Percentiles rank a stretch among this genome's conserved stretches.
These are phyloP conservation scores for Rhypophila decipiens DNA, from an alignment of 495 filamentous ascomycete species.

Conservation along the genomic window DNA sequence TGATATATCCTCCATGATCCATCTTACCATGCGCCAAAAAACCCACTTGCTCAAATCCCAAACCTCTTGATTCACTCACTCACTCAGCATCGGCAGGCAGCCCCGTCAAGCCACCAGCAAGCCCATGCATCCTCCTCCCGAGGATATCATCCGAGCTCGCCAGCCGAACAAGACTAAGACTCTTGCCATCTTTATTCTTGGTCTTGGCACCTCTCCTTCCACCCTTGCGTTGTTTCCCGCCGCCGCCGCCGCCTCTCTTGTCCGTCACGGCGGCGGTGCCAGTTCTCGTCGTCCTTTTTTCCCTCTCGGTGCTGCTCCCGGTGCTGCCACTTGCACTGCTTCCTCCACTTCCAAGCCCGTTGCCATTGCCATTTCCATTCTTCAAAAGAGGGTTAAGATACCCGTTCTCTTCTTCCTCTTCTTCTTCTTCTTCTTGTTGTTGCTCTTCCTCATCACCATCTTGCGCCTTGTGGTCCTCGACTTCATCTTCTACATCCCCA, in stretches of 20 bases:
- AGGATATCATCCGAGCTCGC: constrained; percentile 81
- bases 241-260: too few relatives aligned
- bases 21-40: too few relatives aligned
- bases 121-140: constrained; percentile 74
- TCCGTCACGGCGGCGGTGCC: too few relatives aligned
- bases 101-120: constrained; percentile 74
- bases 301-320: constrained; percentile 20
- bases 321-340: neutral
- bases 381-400: too few relatives aligned
- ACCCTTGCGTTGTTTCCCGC: constrained; percentile 23
- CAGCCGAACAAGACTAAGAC: constrained; percentile 68
- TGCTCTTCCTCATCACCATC: constrained; percentile 4
- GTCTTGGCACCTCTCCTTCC: neutral
- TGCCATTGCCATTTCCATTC: neutral
- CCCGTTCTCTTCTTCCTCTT: neutral
- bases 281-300: too few relatives aligned
- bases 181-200: constrained; percentile 35
- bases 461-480: constrained; percentile 2
- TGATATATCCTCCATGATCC: too few relatives aligned
- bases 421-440: neutral
- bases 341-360: neutral
- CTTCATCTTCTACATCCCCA: neutral
- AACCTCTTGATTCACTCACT: too few relatives aligned
- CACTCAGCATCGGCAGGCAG: constrained; percentile 42
- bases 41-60: too few relatives aligned